Conservation (phyloP, 1,284 basidiomycete species). For the Trichosporon coremiiforme region DNA sequence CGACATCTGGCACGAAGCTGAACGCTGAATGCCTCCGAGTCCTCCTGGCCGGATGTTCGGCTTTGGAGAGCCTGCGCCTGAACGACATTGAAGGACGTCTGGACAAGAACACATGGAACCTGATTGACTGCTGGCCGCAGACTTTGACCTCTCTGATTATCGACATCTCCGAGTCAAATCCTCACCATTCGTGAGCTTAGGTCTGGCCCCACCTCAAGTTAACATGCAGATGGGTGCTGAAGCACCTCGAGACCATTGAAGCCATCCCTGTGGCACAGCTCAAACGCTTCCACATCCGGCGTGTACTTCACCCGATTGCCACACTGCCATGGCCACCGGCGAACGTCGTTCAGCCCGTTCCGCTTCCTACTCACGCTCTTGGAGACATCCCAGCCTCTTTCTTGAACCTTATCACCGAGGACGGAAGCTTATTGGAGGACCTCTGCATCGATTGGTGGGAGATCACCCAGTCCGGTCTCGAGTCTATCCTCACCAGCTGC, state of each 20-base stretch:
- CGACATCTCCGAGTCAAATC: conserved; percentile 34
- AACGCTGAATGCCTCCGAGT: conserved; percentile 35
- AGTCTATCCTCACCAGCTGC: conserved; percentile 30
- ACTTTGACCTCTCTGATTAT: conserved; percentile 32
- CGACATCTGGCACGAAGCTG: conserved; percentile 38
- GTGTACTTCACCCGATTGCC: conserved; percentile 35
- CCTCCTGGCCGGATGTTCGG: conserved; percentile 33
- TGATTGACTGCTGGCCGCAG: conserved; percentile 36
- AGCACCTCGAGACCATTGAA: conserved; percentile 40
- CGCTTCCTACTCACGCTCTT: conserved; percentile 25
- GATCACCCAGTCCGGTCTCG: conserved; percentile 28
- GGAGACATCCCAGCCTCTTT: conserved; percentile 29
- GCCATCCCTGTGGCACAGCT: conserved; percentile 37
- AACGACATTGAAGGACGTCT: conserved; percentile 41
- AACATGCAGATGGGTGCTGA: conserved; percentile 38
- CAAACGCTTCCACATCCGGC: conserved; percentile 31
- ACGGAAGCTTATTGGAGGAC: conserved; percentile 27
- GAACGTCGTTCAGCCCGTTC: conserved; percentile 20
- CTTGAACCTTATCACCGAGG: conserved; percentile 26
- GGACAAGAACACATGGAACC: conserved; percentile 40
- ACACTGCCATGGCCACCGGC: conserved; percentile 35
- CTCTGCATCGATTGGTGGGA: conserved; percentile 44
- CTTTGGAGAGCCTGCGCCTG: conserved; percentile 33
- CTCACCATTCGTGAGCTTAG: conserved; percentile 37
- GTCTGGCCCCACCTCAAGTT: not conserved